phyloP scores from a whole-genome alignment of 139 green algal genomes.

The Picochlorum sp. region DNA sequence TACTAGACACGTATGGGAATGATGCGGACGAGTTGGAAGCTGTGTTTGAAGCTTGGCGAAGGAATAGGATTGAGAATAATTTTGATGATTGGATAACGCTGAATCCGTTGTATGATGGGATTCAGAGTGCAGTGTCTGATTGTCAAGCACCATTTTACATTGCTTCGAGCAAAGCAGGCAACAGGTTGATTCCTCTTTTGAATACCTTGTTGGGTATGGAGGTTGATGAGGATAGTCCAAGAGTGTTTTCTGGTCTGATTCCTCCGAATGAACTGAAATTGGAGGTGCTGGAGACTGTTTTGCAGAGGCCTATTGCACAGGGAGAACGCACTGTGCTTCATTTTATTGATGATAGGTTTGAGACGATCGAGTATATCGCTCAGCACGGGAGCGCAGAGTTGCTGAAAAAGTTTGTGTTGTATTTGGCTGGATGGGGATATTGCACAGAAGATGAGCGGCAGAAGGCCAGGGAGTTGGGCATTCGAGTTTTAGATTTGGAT shows the following conservation, averaged over 20 bases:
- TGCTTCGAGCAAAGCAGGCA: conserved; percentile 12
- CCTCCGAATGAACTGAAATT: conserved; percentile 59
- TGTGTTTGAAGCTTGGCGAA: conserved; percentile 33
- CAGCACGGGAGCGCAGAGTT: conserved; percentile 14
- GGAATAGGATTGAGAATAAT: conserved; percentile 1
- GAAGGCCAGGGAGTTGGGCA: conserved; percentile 21
- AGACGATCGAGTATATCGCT: conserved; percentile 50
- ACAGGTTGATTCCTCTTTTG: conserved; percentile 22
- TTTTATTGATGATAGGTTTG: conserved; percentile 67
- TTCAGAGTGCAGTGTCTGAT: conserved; percentile 30
- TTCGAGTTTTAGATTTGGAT: conserved; percentile 29
- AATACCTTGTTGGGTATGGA: conserved; percentile 27
- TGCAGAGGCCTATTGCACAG: conserved; percentile 23
- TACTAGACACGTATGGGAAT: conserved; percentile 22
- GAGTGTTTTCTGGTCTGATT: conserved; percentile 49
- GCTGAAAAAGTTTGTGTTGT: conserved; percentile 31
- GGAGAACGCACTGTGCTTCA: conserved; percentile 37
- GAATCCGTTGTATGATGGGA: conserved; percentile 34
- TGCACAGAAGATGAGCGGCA: conserved; percentile 35
- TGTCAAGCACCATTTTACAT: conserved; percentile 11
- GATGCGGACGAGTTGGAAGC: conserved; percentile 15
- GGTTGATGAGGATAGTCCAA: conserved; percentile 29
- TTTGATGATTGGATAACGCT: conserved; percentile 26
- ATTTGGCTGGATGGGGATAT: conserved; percentile 54
- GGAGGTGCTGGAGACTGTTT: conserved; percentile 25